phyloP scores from a whole-genome alignment of 116 monocot species.

The Phalaenopsis hybrid region DNA sequence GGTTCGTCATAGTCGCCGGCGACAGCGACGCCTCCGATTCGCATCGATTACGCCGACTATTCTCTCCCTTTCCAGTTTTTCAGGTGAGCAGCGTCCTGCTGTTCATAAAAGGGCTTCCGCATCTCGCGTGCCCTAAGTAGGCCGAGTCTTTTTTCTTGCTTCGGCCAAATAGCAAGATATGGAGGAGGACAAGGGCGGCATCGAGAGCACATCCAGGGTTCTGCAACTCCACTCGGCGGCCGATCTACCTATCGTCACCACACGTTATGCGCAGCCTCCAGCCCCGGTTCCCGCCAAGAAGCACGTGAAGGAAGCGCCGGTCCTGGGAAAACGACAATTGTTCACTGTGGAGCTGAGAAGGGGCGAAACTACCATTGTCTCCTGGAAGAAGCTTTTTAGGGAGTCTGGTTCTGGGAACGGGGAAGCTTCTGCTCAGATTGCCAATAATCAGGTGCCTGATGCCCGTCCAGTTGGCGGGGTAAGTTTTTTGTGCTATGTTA shows the following conservation, averaged over 20 bases:
- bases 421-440: neutral
- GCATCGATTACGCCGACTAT: neutral
- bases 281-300: constrained; percentile 12
- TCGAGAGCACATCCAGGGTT: constrained; percentile 14
- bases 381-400: constrained; percentile 83
- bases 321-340: constrained; percentile 28
- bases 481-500: neutral
- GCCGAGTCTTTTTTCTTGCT: neutral
- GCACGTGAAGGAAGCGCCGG: constrained; percentile 5
- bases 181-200: constrained; percentile 27
- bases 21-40: neutral
- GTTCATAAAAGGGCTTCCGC: neutral
- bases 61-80: neutral
- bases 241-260: constrained; percentile 1
- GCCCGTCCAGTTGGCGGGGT: constrained; percentile 2
- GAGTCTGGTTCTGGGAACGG: constrained; percentile 25
- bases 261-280: neutral
- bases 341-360: constrained; percentile 64
- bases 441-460: constrained; percentile 1
- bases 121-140: neutral
- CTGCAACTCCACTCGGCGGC: neutral
- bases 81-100: neutral
- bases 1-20: neutral
- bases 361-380: constrained; percentile 89
- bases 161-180: neutral